Base-by-base conservation (phyloP, 768 basidiomycete species). In the Boletus tomentosulus region DNA sequence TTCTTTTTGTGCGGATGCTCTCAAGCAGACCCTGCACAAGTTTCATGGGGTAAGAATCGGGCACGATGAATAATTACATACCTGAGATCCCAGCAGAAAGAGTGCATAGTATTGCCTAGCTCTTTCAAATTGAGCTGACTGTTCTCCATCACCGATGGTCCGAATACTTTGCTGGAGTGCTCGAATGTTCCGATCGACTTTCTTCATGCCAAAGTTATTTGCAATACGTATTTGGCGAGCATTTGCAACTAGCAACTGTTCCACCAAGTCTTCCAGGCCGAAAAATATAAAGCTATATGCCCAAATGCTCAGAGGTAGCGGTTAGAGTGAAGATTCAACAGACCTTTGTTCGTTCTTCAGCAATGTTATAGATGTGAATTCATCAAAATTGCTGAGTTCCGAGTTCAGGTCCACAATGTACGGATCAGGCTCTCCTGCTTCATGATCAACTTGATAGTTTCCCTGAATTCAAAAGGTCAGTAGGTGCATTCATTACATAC, bases 81-180 rank as follows among this genome's bases (percentile, higher is more conserved):
- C 95, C 70, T 84, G 80, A 12, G 96, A 92, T 5, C 85, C 76
- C 12, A 82, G 58, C 39, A 74, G 78, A 68, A 92, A 98, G 35
- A 98, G 69, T 3, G 84, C 79, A 70, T 92, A 98, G 69, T 92
- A 98, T 41, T 75, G 74, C 65, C 89, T 85, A 6, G 86, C 87
- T 19, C 83, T 79, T 50, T 87, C 82, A 55, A 98, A 88, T 55
- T 87, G 84, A 7, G 83, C 80, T 53, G 81, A 78, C 54, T 78
- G 75, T 37, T 73, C 73, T 46, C 84, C 82, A 48, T 81, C 77
- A 5, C 80, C 80, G 48, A 92, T 79, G 8, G 86, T 85, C 66
- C 89, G 90, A 63, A 95, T 80, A 61, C 89, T 86, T 67, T 98
- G 96, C 64, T 96, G 94, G 35, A 98, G 77, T 19, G 96, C 90